A percentile compares a stretch with the other conserved stretches of the same genome.
These are phyloP conservation scores for Chlorociboria aeruginascens DNA, from an alignment of 495 filamentous ascomycete genomes.

Conservation along the genomic window DNA sequence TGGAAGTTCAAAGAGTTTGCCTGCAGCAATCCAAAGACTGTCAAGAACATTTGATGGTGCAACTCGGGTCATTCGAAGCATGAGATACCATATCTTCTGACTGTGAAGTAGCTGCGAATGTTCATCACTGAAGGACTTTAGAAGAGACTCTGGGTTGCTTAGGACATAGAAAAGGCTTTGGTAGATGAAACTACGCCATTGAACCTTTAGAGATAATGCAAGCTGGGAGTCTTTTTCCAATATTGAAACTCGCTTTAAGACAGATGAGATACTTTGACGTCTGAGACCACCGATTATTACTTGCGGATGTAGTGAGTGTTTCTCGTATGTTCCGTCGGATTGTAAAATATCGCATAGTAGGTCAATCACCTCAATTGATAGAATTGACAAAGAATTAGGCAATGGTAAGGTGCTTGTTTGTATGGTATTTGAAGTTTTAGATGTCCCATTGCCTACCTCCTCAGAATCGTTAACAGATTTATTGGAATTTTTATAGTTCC, in stretches of 20 bases:
- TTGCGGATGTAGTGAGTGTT: conserved; percentile 31
- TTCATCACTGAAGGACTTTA: conserved; percentile 50
- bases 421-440: background rate
- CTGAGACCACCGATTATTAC: conserved; percentile 21
- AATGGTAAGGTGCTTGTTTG: background rate
- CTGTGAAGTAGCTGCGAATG: conserved; percentile 33
- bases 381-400: conserved; percentile 12
- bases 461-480: no score
- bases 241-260: background rate
- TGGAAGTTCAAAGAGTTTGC: conserved; percentile 54
- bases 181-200: conserved; percentile 50
- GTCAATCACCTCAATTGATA: conserved; percentile 36
- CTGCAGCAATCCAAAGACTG: conserved; percentile 65
- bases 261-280: background rate
- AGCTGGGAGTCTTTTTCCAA: background rate
- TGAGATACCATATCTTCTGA: conserved; percentile 38
- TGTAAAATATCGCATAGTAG: conserved; percentile 41
- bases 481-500: no score
- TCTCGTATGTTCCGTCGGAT: conserved; percentile 35
- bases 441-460: background rate
- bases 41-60: conserved; percentile 51
- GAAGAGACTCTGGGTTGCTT: conserved; percentile 48
- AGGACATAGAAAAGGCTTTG: conserved; percentile 67
- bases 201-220: conserved; percentile 5
- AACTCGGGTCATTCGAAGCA: conserved; percentile 37